phyloP scores from a whole-genome alignment of 2,329 filamentous ascomycete species.

The Capronia coronata region DNA sequence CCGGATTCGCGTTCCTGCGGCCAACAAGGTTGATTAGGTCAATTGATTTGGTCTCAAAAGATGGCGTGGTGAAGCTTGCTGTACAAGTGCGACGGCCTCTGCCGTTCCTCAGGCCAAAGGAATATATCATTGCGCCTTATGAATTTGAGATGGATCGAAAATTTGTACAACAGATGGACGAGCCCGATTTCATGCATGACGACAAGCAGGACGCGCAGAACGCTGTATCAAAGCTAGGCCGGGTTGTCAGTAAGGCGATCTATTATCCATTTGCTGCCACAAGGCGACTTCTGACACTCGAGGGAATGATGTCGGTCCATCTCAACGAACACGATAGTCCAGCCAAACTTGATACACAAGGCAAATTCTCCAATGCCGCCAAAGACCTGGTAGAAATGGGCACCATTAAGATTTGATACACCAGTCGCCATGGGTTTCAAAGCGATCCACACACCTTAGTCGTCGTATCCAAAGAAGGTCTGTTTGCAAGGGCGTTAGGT shows the following conservation, averaged over 20 bases:
- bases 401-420: conserved; percentile 10
- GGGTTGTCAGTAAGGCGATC: conserved; percentile 14
- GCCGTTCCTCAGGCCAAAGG: conserved; percentile 18
- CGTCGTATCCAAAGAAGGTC: no score
- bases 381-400: conserved; percentile 17
- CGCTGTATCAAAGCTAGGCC: conserved; percentile 7
- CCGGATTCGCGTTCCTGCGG: conserved; percentile 15
- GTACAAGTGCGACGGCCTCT: conserved; percentile 19
- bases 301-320: conserved; percentile 18
- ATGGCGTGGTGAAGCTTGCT: conserved; percentile 16
- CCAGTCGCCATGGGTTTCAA: no score
- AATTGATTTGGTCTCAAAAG: conserved; percentile 14
- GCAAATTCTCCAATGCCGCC: conserved; percentile 14
- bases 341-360: conserved; percentile 19
- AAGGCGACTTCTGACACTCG: conserved; percentile 15
- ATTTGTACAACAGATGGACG: conserved; percentile 16
- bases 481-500: no score
- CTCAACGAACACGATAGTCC: conserved; percentile 6
- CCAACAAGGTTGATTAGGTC: conserved; percentile 17
- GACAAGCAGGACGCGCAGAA: not conserved
- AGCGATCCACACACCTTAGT: no score
- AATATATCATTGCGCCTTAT: conserved; percentile 15
- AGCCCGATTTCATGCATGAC: conserved; percentile 13
- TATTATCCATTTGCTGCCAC: conserved; percentile 19
- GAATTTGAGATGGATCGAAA: conserved; percentile 18